Evolutionary conservation across 345 rosid species (phyloP).

Genomic region (Trapa incisa): DNA sequence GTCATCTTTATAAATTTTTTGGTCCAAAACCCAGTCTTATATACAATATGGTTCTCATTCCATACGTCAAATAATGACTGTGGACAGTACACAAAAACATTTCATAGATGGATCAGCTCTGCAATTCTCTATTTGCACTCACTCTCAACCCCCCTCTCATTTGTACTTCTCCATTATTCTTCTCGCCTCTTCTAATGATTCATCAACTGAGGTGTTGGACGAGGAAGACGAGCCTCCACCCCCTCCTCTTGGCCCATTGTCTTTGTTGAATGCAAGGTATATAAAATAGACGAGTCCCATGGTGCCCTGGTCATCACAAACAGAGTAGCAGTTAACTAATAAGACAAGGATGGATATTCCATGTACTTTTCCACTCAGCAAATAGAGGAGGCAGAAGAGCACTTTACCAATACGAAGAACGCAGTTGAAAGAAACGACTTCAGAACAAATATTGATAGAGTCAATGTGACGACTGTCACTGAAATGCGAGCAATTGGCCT

Average conservation of each 20-base stretch:
- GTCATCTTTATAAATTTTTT: not conserved
- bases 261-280: constrained; percentile 79
- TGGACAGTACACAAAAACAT: not conserved
- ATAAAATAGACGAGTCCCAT: constrained; percentile 84
- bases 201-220: constrained; percentile 29
- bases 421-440: constrained; percentile 64
- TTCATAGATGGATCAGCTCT: not conserved
- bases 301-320: constrained; percentile 43
- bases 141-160: constrained; percentile 12
- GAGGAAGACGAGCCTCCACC: constrained; percentile 15
- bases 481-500: constrained; percentile 56
- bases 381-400: not conserved
- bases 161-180: constrained; percentile 94
- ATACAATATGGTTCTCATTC: not conserved
- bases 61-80: not conserved
- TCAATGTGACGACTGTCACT: constrained; percentile 31
- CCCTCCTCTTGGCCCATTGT: constrained; percentile 39
- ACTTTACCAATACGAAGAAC: constrained; percentile 69
- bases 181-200: constrained; percentile 65
- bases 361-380: not conserved
- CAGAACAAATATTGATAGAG: constrained; percentile 42
- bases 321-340: not conserved
- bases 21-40: not conserved
- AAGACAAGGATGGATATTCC: too few relatives aligned
- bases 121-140: not conserved